Percentiles rank a stretch among this genome's conserved stretches.
phyloP scores from a whole-genome alignment of 371 early-diverging fungal genomes.

The Sporodiniella umbellata region DNA sequence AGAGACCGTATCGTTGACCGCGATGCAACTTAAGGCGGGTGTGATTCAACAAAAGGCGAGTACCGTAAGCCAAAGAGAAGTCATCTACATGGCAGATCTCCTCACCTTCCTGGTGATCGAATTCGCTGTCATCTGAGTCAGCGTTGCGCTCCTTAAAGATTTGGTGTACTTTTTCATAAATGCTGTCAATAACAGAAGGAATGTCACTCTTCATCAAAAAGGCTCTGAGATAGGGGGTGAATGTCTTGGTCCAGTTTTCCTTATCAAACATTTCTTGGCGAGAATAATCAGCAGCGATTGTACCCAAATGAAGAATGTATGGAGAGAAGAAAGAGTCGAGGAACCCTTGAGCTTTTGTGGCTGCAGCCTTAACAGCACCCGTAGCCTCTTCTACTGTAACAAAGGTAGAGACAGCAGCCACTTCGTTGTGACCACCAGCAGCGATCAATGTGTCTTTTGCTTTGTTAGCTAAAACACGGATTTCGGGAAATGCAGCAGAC shows the following conservation, averaged over 20 bases:
- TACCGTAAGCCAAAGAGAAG: constrained; percentile 80
- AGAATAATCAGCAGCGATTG: constrained; percentile 48
- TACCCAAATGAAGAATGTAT: constrained; percentile 43
- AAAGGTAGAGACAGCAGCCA: constrained; percentile 24
- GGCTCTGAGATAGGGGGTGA: constrained; percentile 37
- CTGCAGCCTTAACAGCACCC: constrained; percentile 39
- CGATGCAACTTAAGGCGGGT: constrained; percentile 75
- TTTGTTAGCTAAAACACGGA: constrained; percentile 55
- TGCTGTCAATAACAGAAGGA: constrained; percentile 25
- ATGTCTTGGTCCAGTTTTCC: constrained; percentile 46
- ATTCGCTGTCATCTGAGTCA: constrained; percentile 42
- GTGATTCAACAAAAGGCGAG: constrained; percentile 77
- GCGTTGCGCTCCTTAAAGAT: constrained; percentile 44
- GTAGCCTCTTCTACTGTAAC: constrained; percentile 42
- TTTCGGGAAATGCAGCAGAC: constrained; percentile 58
- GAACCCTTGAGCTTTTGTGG: constrained; percentile 50
- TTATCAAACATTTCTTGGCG: constrained; percentile 51
- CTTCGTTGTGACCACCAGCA: constrained; percentile 53
- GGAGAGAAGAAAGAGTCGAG: constrained; percentile 52
- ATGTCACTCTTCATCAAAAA: constrained; percentile 46
- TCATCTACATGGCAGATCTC: constrained; percentile 74
- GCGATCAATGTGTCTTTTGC: constrained; percentile 56
- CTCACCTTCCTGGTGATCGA: constrained; percentile 59
- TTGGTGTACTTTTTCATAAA: constrained; percentile 38
- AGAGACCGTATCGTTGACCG: constrained; percentile 79